phyloP scores from a whole-genome alignment of 1,139 yeast genomes.

The Geotrichum fermentans region DNA sequence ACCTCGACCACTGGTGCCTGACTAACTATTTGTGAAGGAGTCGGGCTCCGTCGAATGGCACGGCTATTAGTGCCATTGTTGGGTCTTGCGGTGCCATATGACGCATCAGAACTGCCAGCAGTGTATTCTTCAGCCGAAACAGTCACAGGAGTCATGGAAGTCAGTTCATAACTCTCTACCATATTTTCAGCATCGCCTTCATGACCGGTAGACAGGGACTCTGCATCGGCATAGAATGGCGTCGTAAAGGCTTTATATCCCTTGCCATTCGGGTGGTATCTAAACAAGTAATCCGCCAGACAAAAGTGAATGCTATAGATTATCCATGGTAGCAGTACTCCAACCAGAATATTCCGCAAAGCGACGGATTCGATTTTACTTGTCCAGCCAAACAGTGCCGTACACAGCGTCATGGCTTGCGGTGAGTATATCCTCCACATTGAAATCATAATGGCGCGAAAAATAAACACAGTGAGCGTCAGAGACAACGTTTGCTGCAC shows the following conservation, averaged over 20 bases:
- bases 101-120: background rate
- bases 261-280: constrained; percentile 5
- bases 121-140: background rate
- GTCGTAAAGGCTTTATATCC: background rate
- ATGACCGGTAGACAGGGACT: background rate
- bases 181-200: background rate
- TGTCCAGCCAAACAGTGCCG: constrained; percentile 20
- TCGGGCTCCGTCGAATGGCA: background rate
- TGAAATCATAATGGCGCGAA: constrained; percentile 8
- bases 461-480: constrained; percentile 8
- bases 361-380: background rate
- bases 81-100: constrained; percentile 3
- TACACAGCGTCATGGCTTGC: background rate
- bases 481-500: constrained; percentile 18
- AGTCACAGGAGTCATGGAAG: background rate
- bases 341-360: constrained; percentile 1
- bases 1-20: background rate
- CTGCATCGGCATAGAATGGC: background rate
- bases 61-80: constrained; percentile 1
- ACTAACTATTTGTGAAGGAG: no score
- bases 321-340: constrained; percentile 15
- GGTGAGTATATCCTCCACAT: constrained; percentile 4
- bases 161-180: constrained; percentile 1
- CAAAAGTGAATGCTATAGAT: constrained; percentile 15
- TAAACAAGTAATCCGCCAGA: constrained; percentile 16